Evolutionary conservation across 495 filamentous ascomycete genomes (phyloP), one percentile per base, ranked within the genome.

Genomic region (Aspergillus cavernicola): DNA sequence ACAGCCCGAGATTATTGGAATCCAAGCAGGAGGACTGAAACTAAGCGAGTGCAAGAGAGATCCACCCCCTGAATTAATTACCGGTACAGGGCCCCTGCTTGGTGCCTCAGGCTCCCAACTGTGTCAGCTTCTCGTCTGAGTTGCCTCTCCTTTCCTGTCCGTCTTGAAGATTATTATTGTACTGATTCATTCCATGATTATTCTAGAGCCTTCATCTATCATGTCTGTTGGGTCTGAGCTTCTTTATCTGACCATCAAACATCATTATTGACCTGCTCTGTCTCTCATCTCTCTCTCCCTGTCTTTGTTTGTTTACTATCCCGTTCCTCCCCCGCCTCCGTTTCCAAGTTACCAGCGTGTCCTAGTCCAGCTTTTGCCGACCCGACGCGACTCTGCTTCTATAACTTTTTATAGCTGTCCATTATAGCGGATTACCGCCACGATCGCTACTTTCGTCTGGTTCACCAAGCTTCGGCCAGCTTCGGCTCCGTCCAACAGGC

Each of bases 61-160:
- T 57, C 58, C 58, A 42, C 52, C 58, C 58, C 58, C 58, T 61
- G 58, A 61, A 56, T 28, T 10, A 33, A 33, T 6, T 9, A 5
- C 9, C 5, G 9, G 4, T 33, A 13, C 7, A 33, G 11, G 31
- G 31, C 31, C 31, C 31, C 31, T 28, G 4, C 9, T 33, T 36
- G 42, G 20, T 54, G 58, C 58, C 58, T 61, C 38, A 61, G 58
- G 58, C 57, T 38, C 28, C 28, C 31, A n/a, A 36, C 35, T 26
- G 36, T 31, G 32, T 51, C 45, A 33, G 24, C 39, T 46, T 37
- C 46, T 24, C 49, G 24, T 37, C 51, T 35, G 32, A 23, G 20
- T 38, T 35, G 26, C 29, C n/a, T 50, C 54, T 57, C 54, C 54
- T 51, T 47, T 50, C 48, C 32, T 28, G 40, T 18, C 37, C 41